phyloP scores from a whole-genome alignment of 2,329 filamentous ascomycete species.

The Aspergillus bombycis region DNA sequence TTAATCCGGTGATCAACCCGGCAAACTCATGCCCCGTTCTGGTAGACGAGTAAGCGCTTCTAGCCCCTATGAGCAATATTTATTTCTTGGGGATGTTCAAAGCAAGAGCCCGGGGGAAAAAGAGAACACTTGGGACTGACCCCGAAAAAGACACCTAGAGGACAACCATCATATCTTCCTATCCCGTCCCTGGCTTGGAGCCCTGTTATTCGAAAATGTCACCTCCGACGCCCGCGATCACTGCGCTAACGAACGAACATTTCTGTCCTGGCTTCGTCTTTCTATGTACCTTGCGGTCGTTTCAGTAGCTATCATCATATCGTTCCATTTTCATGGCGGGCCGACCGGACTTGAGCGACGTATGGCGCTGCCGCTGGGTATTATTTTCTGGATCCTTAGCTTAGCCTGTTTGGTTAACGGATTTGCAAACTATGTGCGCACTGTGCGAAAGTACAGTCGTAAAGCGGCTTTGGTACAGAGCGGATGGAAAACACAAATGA shows the following conservation, averaged over 20 bases:
- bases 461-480: conserved; percentile 84
- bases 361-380: conserved; percentile 80
- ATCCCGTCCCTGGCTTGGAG: conserved; percentile 58
- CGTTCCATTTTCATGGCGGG: conserved; percentile 81
- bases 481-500: conserved; percentile 88
- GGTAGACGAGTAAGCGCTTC: conserved; percentile 49
- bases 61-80: neutral
- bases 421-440: conserved; percentile 82
- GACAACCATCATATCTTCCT: conserved; percentile 50
- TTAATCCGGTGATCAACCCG: conserved; percentile 58
- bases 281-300: conserved; percentile 91
- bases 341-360: conserved; percentile 72
- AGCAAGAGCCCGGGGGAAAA: conserved; percentile 4
- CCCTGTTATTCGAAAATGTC: conserved; percentile 68
- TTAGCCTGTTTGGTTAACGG: conserved; percentile 77
- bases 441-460: conserved; percentile 78
- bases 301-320: conserved; percentile 84
- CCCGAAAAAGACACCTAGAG: conserved; percentile 30
- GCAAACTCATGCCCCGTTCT: conserved; percentile 53
- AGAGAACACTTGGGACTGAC: neutral
- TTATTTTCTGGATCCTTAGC: conserved; percentile 84
- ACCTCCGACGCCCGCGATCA: conserved; percentile 69
- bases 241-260: conserved; percentile 70
- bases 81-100: neutral
- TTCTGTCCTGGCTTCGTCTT: conserved; percentile 88